Evolutionary conservation across 2,329 filamentous ascomycete species (phyloP), one percentile per base, ranked within the genome.

Genomic region (Epichloe sibirici): DNA sequence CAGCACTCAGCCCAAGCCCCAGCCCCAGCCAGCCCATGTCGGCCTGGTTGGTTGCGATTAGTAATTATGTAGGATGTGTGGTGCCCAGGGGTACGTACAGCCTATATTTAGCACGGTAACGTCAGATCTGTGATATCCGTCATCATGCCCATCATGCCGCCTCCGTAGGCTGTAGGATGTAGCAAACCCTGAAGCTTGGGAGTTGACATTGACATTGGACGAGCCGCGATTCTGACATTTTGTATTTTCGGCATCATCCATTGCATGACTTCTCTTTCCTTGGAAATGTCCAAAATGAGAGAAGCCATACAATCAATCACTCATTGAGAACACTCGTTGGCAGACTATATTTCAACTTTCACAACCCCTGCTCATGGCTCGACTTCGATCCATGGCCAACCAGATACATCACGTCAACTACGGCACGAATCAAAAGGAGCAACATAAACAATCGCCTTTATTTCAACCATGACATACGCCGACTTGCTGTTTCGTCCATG

Each of bases 381-480:
- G 37, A 4, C 12, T 5, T 25, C 4, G 7, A 25, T 25, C 13
- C 12, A 23, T 5, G 11, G 2, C 13, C 11, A 5, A 15, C 13
- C 25, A 31, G 23, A n/a, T 28, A 5, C 13, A 31, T 8, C 23
- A 12, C 13, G 6, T 8, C 31, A 12, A 31, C 37, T 11, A 45
- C 5, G 9, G 28, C 28, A 31, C 28, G 7, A 17, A 17, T 8
- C 25, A 31, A 15, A 45, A 45, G 11, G 12, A 35, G 25, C 23
- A 13, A 51, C 2, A 37, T 4, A 17, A 3, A n/a, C 25, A 37
- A 45, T 15, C 13, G 13, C 13, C 9, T 50, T 44, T 28, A 51
- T 53, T 48, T 39, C 44, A 51, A 39, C 35, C 51, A 35, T 51
- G n/a, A 21, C 21, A 9, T 15, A 21, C 39, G 25, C 53, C 17